Percentiles rank a stretch among this genome's conserved stretches.
Evolutionary conservation across 495 filamentous ascomycete genomes (phyloP).

Genomic region (Penicillium roqueforti): DNA sequence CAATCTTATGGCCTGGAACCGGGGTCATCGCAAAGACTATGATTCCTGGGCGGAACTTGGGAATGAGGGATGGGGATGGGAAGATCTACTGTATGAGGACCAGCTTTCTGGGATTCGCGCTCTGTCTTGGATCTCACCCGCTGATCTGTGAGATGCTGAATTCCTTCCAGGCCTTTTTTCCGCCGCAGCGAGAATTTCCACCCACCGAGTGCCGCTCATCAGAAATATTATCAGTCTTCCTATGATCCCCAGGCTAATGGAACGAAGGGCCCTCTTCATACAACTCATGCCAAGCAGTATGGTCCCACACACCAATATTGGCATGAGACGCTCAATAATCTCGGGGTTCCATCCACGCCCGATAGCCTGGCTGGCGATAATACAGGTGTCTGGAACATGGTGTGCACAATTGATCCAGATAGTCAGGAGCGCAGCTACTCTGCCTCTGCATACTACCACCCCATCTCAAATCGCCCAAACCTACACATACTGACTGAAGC

Average conservation of each 20-base stretch:
- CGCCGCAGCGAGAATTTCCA: constrained; percentile 42
- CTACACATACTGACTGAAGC: constrained; percentile 8
- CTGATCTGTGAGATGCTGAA: background rate
- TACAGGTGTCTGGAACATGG: constrained; percentile 44
- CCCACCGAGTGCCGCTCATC: constrained; percentile 30
- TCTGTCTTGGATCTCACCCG: background rate
- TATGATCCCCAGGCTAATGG: constrained; percentile 37
- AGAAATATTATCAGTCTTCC: constrained; percentile 23
- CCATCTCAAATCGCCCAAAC: background rate
- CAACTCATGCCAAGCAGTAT: constrained; percentile 41
- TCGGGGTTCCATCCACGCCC: constrained; percentile 37
- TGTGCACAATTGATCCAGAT: constrained; percentile 11
- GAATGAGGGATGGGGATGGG: constrained; percentile 15
- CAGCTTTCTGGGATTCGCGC: background rate
- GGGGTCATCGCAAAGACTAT: constrained; percentile 43
- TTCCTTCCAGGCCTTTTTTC: constrained; percentile 7
- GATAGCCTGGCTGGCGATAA: constrained; percentile 41
- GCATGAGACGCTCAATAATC: constrained; percentile 41
- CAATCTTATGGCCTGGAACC: constrained; percentile 50
- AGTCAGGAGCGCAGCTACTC: constrained; percentile 11
- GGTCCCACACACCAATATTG: constrained; percentile 43
- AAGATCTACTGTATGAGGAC: constrained; percentile 13
- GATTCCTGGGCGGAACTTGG: constrained; percentile 16
- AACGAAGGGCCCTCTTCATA: constrained; percentile 39
- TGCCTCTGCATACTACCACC: constrained; percentile 14